Evolutionary conservation across 352 stramenopile genomes (phyloP), one percentile per base, ranked within the genome.

Genomic region (Globisporangium radiosum): DNA sequence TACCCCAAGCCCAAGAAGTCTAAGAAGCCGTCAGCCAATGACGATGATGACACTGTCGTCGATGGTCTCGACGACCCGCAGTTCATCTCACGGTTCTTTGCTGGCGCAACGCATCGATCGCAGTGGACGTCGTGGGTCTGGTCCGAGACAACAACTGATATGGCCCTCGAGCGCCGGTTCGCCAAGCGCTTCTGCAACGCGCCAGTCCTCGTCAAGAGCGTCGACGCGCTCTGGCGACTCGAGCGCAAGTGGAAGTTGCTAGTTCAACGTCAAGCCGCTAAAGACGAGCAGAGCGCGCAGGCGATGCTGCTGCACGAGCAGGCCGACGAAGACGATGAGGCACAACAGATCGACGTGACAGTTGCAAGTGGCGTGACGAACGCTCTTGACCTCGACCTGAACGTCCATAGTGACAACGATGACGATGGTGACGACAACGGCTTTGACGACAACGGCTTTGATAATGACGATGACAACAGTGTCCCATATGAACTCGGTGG

Each of bases 51-150:
- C 38, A 69, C 84, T 1, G 70, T 77, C n/a, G 54, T 75, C 14
- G 75, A 83, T 19, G 81, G 78, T 0, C 54, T 91, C 14, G 77
- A 85, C 2, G 81, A 91, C 33, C 78, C 75, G 17, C 64, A 64
- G 4, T 91, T 91, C 56, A 78, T 83, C 39, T 71, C 85, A 13
- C 71, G 76, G 7, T 91, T 88, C 58, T 71, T 91, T 52, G 68
- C 73, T 33, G 64, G 64, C n/a, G 70, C 70, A 1, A 71, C 74
- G 14, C 25, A 33, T 0, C 63, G 69, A 9, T 68, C 75, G 40
- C 78, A 88, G 47, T 91, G 81, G 81, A 67, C 78, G 13, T 87
- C 81, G 50, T 91, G 78, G 81, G 73, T 91, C 25, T 89, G 78
- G 78, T 77, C 73, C 1, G 73, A 91, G 58, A 33, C 25, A 33